Evolutionary conservation across 768 basidiomycete species (phyloP), one percentile per base, ranked within the genome.

Genomic region (Trametes punicea): DNA sequence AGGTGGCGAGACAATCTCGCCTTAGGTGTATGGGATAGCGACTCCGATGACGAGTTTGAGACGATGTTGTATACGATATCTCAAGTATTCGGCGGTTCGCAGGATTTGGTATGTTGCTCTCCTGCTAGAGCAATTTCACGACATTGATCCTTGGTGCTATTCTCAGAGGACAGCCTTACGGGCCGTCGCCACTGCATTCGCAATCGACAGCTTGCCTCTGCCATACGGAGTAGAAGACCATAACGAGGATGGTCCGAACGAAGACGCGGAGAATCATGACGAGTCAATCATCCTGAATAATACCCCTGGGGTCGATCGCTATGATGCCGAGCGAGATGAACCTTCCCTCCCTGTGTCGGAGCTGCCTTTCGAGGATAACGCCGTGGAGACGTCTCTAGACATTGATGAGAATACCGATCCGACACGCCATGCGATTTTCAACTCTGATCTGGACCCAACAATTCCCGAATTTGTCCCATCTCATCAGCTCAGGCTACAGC

Each of bases 401-500:
- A n/a, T n/a, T n/a, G n/a, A n/a, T n/a, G n/a, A n/a, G n/a, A n/a
- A n/a, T n/a, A n/a, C n/a, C n/a, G n/a, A n/a, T n/a, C n/a, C n/a
- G n/a, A 15, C 6, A 45, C 25, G 29, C 18, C 41, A 7, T 29
- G 18, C n/a, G 7, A 16, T 36, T n/a, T n/a, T 23, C 29, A 11
- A 9, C 6, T 36, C 36, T 6, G 29, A 26, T 7, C 50, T 58
- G 16, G 57, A 58, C 23, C 57, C 57, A n/a, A 53, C 51, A 9
- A 36, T 42, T 25, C 57, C 51, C 0, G 57, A 26, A 9, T 58
- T 58, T 20, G 46, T 53, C 2, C 51, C 57, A 15, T 58, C 57
- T 9, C 31, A n/a, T 11, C 44, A 20, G 9, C 26, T 23, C 10
- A 36, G 6, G 3, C 15, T n/a, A 3, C 2, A 39, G 10, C 11